A percentile compares a stretch with the other conserved stretches of the same genome.
phyloP scores from a whole-genome alignment of 768 basidiomycete species.

The Kwoniella bestiolae region DNA sequence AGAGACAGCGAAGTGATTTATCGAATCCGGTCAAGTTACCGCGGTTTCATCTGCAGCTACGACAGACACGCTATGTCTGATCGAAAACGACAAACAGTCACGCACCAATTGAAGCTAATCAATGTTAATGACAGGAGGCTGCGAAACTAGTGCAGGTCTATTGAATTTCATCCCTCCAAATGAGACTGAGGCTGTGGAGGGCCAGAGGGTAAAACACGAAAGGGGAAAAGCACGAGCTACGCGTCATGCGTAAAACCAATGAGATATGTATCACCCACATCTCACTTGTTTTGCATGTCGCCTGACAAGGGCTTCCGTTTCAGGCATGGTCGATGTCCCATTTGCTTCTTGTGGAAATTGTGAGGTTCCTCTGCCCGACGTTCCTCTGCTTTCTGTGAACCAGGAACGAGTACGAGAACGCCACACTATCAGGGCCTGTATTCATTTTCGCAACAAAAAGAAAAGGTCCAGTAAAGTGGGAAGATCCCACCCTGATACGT shows the following conservation, averaged over 20 bases:
- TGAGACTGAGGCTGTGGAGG: not conserved
- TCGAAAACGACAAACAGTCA: too few species aligned
- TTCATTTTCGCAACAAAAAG: too few species aligned
- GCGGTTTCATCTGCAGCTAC: not conserved
- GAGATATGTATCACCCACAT: too few species aligned
- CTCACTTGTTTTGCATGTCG: too few species aligned
- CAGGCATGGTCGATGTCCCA: not conserved
- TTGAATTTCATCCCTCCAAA: not conserved
- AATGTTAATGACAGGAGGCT: conserved; percentile 2
- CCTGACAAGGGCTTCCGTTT: not conserved
- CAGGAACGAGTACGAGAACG: conserved; percentile 2
- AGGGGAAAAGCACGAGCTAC: conserved; percentile 6
- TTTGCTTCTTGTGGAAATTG: too few species aligned
- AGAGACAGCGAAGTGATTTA: too few species aligned
- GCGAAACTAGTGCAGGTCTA: conserved; percentile 16
- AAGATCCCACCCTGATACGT: too few species aligned
- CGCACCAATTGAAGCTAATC: too few species aligned
- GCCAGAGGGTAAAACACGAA: not conserved
- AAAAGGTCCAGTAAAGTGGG: too few species aligned
- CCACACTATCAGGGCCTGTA: not conserved
- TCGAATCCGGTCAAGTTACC: conserved; percentile 1
- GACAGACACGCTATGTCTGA: not conserved
- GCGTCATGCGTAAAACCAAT: not conserved
- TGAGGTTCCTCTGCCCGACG: not conserved
- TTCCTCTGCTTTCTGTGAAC: conserved; percentile 1